These are phyloP conservation scores for Exophiala aquamarina DNA, from an alignment of 2,329 filamentous ascomycete genomes.

Conservation along the genomic window DNA sequence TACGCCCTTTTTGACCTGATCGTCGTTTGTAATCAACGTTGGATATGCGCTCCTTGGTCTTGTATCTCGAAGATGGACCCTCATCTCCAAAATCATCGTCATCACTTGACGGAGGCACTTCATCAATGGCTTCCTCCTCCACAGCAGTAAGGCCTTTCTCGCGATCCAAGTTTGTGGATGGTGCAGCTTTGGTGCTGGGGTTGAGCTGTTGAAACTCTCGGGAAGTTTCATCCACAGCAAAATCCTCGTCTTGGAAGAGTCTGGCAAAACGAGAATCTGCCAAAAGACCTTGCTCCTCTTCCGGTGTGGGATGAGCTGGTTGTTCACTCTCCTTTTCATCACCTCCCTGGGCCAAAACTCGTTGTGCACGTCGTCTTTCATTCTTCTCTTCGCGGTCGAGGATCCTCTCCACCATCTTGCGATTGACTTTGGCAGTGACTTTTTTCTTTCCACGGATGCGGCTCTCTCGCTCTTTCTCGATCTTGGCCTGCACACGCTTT, in stretches of 20 bases:
- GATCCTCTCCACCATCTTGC: constrained; percentile 62
- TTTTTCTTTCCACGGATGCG: constrained; percentile 94
- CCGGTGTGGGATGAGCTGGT: constrained; percentile 28
- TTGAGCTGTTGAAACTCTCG: constrained; percentile 87
- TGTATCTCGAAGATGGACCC: constrained; percentile 32
- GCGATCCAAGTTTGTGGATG: constrained; percentile 30
- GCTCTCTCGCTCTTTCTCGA: constrained; percentile 94
- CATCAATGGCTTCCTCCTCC: constrained; percentile 60
- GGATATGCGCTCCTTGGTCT: constrained; percentile 48
- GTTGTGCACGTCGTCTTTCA: constrained; percentile 45
- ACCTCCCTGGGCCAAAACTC: constrained; percentile 55
- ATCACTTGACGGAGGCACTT: constrained; percentile 44
- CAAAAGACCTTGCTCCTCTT: constrained; percentile 61
- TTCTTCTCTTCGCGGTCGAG: constrained; percentile 60
- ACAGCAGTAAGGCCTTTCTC: constrained; percentile 60
- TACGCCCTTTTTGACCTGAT: constrained; percentile 49
- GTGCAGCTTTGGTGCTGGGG: constrained; percentile 66
- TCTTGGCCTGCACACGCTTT: constrained; percentile 90
- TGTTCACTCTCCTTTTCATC: constrained; percentile 44
- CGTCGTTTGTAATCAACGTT: constrained; percentile 53
- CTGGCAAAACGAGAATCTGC: constrained; percentile 82
- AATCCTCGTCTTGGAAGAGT: constrained; percentile 91
- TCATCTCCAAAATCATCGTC: constrained; percentile 37
- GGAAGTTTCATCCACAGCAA: constrained; percentile 84
- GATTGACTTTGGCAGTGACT: constrained; percentile 84